phyloP scores from a whole-genome alignment of 495 filamentous ascomycete species.

The Neurospora sp. region DNA sequence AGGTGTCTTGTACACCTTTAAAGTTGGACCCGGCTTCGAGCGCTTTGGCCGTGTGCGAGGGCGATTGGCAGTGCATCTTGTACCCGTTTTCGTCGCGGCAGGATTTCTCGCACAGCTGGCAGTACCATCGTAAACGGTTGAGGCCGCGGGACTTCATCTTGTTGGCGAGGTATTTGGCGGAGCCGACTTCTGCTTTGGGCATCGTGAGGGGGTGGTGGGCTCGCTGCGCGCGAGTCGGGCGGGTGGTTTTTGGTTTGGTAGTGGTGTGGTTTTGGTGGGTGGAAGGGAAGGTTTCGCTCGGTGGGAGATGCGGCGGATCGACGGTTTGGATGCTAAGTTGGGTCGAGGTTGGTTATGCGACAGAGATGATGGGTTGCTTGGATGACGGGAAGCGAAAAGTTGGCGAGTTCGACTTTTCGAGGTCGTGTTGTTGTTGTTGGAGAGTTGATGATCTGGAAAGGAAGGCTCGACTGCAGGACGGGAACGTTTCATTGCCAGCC shows the following conservation, averaged over 20 bases:
- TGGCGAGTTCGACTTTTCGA: not conserved
- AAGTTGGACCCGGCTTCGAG: slow-evolving; percentile 78
- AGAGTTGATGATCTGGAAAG: not conserved
- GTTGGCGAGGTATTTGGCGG: slow-evolving; percentile 76
- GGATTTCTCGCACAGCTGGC: slow-evolving; percentile 55
- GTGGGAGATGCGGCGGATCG: not conserved
- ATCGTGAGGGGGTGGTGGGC: slow-evolving; percentile 19
- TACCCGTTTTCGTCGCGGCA: slow-evolving; percentile 64
- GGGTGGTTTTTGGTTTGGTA: not conserved
- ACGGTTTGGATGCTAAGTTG: not conserved
- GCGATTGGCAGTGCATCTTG: slow-evolving; percentile 71
- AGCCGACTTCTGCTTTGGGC: slow-evolving; percentile 86
- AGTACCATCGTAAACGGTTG: slow-evolving; percentile 79
- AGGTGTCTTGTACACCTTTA: slow-evolving; percentile 63
- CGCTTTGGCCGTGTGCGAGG: slow-evolving; percentile 78
- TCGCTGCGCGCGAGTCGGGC: slow-evolving; percentile 18
- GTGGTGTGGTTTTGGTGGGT: not conserved
- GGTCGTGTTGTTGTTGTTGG: not conserved
- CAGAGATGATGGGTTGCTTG: not conserved
- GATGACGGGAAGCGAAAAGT: not conserved
- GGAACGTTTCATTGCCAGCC: not conserved
- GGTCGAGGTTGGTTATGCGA: not conserved
- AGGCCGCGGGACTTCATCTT: slow-evolving; percentile 85
- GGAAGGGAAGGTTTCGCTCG: not conserved
- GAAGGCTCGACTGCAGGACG: not conserved